Percentiles rank a stretch among this genome's conserved stretches.
Evolutionary conservation across 805 yeast genomes (phyloP).

Genomic region (Zygotorulaspora chibaensis): DNA sequence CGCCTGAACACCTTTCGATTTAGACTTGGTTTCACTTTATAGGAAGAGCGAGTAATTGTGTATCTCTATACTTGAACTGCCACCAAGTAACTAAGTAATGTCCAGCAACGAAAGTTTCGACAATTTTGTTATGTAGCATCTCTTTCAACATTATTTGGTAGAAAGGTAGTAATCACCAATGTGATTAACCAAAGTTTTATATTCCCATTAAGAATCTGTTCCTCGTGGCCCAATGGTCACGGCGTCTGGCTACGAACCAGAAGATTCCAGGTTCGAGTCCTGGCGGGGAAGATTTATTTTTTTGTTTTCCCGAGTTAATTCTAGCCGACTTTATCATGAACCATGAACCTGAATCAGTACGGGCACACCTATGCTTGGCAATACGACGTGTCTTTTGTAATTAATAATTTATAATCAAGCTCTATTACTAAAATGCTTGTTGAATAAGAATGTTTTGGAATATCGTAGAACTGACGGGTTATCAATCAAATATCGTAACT

Average conservation of each 20-base stretch:
- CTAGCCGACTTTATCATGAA: not conserved
- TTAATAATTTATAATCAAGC: not conserved
- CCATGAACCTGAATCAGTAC: not conserved
- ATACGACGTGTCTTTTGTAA: too few relatives aligned
- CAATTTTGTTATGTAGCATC: too few relatives aligned
- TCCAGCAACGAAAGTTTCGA: too few relatives aligned
- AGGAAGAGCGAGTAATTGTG: too few relatives aligned
- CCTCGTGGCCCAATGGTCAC: slow-evolving; percentile 76
- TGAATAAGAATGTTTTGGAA: not conserved
- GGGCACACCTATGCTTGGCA: not conserved
- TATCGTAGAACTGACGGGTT: not conserved
- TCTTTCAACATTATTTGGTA: not conserved
- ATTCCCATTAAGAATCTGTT: too few relatives aligned
- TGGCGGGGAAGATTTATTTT: slow-evolving; percentile 43
- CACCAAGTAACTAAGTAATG: too few relatives aligned
- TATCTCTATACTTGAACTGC: too few relatives aligned
- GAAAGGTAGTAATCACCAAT: not conserved
- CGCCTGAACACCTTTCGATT: too few relatives aligned
- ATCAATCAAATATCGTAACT: not conserved
- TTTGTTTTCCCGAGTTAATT: slow-evolving; percentile 2
- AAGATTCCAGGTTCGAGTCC: slow-evolving; percentile 54
- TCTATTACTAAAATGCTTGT: not conserved
- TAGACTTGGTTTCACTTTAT: too few relatives aligned
- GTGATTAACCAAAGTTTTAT: slow-evolving; percentile 19
- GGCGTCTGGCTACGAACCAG: slow-evolving; percentile 68